phyloP scores from a whole-genome alignment of 179 eudicot genomes.

The Patellifolia procumbens region DNA sequence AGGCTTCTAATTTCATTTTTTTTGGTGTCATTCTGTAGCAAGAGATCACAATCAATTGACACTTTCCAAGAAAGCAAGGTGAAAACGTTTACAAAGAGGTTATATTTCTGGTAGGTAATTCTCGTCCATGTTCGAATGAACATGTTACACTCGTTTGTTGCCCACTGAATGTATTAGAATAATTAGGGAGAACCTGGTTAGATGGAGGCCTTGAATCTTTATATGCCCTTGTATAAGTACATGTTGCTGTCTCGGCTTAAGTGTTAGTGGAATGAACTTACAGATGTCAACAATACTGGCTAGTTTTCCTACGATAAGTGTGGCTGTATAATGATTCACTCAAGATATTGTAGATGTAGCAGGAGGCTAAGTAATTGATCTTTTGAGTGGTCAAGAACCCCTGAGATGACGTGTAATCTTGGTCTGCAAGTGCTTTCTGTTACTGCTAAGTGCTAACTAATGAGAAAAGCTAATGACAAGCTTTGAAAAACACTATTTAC shows the following conservation, averaged over 20 bases:
- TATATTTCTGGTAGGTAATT: background rate
- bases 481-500: background rate
- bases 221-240: background rate
- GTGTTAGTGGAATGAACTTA: too few species aligned
- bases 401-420: background rate
- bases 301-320: too few species aligned
- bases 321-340: background rate
- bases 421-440: background rate
- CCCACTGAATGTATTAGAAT: background rate
- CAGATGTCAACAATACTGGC: too few species aligned
- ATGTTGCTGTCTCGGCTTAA: background rate
- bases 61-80: background rate
- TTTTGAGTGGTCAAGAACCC: background rate
- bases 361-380: background rate
- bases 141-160: background rate
- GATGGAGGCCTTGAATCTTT: conserved; percentile 11
- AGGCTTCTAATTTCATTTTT: background rate
- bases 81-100: background rate
- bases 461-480: background rate
- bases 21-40: conserved; percentile 12
- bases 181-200: background rate
- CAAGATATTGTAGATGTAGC: background rate
- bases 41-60: background rate
- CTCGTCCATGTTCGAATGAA: background rate
- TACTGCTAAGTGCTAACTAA: background rate